Conservation (phyloP, 2,329 filamentous ascomycete genomes). For the Aureobasidium sp. region DNA sequence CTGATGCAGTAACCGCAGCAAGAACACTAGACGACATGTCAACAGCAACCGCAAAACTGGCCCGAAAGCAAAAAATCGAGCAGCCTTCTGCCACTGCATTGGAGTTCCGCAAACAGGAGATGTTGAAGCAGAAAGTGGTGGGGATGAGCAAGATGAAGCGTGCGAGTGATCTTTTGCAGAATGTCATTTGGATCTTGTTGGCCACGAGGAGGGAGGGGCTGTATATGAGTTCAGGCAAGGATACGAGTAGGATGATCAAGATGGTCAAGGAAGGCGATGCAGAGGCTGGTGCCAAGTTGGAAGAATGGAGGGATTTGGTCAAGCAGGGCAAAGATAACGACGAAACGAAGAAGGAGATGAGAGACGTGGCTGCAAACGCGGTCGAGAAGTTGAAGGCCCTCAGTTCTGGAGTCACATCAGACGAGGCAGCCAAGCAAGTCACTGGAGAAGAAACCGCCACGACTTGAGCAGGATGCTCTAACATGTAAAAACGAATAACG, state of each 20-base stretch:
- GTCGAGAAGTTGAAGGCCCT: constrained; percentile 12
- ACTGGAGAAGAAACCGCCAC: not conserved
- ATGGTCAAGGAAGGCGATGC: constrained; percentile 22
- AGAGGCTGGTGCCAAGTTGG: constrained; percentile 22
- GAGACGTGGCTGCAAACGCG: constrained; percentile 21
- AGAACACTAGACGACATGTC: constrained; percentile 22
- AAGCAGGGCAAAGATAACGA: constrained; percentile 24
- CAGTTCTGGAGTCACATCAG: no score
- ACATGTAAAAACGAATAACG: not conserved
- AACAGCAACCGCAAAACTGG: constrained; percentile 22
- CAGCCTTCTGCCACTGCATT: constrained; percentile 19
- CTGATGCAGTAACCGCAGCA: constrained; percentile 20
- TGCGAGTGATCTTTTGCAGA: constrained; percentile 28
- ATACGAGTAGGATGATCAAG: constrained; percentile 32
- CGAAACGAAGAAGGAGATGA: constrained; percentile 24
- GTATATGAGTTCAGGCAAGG: constrained; percentile 30
- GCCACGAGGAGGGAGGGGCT: constrained; percentile 21
- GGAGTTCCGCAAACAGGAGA: constrained; percentile 19
- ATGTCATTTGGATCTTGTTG: constrained; percentile 29
- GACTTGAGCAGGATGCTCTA: not conserved
- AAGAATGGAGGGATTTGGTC: constrained; percentile 25
- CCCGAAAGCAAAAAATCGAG: constrained; percentile 24
- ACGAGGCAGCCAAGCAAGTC: not conserved
- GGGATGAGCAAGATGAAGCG: constrained; percentile 24
- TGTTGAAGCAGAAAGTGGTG: constrained; percentile 21